A percentile compares a stretch with the other conserved stretches of the same genome.
Evolutionary conservation across 164 flowering plant genomes (phyloP).

Genomic region (Litsea cubeba): DNA sequence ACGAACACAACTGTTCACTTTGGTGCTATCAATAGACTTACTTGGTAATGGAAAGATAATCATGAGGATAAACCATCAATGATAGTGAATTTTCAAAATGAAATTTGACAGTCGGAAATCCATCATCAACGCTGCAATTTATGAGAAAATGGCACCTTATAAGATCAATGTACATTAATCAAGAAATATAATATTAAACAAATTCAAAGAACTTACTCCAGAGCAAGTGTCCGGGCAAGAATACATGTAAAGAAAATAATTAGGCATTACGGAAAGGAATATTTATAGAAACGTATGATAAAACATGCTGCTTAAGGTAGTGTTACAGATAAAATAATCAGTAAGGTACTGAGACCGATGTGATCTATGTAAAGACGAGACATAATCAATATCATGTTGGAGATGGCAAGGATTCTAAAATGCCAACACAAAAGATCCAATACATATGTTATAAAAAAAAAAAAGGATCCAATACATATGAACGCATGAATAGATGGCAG

Average conservation of each 20-base stretch:
- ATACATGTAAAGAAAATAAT: neutral
- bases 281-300: neutral
- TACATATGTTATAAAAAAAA: no score
- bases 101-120: constrained; percentile 66
- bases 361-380: no score
- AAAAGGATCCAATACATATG: no score
- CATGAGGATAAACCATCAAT: constrained; percentile 65
- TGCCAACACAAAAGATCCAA: no score
- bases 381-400: no score
- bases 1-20: neutral
- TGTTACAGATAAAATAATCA: neutral
- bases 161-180: neutral
- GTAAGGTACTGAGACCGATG: neutral
- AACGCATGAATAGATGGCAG: no score
- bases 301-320: neutral
- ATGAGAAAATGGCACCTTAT: neutral
- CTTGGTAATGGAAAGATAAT: constrained; percentile 59
- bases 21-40: constrained; percentile 31
- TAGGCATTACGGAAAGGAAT: neutral
- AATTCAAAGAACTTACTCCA: neutral
- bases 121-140: constrained; percentile 65
- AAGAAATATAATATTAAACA: neutral
- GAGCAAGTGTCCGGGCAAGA: neutral
- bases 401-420: no score
- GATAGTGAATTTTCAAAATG: constrained; percentile 50